phyloP scores from a whole-genome alignment of 2,329 filamentous ascomycete genomes.

The Exserohilum rostratum region DNA sequence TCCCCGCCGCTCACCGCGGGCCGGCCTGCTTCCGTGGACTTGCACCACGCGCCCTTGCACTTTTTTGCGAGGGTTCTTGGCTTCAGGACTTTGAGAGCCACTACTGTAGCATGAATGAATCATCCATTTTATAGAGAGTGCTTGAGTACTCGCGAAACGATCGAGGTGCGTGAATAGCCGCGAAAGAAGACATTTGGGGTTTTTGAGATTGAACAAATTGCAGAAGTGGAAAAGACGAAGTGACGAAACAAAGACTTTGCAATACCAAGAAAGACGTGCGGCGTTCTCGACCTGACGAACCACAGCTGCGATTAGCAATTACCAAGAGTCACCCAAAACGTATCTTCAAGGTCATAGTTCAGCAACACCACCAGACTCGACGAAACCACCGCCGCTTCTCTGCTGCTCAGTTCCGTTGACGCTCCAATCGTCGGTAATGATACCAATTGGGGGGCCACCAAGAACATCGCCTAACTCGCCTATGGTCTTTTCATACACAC shows the following conservation, averaged over 20 bases:
- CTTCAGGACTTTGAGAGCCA: neutral
- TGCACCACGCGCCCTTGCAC: too few relatives aligned
- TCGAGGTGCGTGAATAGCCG: neutral
- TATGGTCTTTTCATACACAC: constrained; percentile 81
- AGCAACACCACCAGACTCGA: constrained; percentile 18
- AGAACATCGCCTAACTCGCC: constrained; percentile 73
- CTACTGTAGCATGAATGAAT: neutral
- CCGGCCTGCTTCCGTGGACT: too few relatives aligned
- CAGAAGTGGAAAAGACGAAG: neutral
- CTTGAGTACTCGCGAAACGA: neutral
- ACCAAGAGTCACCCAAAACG: too few relatives aligned
- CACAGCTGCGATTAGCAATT: neutral
- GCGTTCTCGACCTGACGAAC: too few relatives aligned
- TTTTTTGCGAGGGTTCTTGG: too few relatives aligned
- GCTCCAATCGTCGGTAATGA: constrained; percentile 52
- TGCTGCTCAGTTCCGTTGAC: constrained; percentile 15
- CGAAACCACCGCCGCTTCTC: constrained; percentile 16
- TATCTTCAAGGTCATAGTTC: too few relatives aligned
- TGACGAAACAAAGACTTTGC: neutral
- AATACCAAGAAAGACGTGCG: neutral
- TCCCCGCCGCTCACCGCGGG: neutral
- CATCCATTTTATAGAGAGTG: neutral
- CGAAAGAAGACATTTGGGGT: neutral
- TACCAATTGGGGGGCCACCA: constrained; percentile 56
- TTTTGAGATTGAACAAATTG: neutral